Evolutionary conservation across 768 basidiomycete genomes (phyloP).

Genomic region (Tricholoma flavovirens): DNA sequence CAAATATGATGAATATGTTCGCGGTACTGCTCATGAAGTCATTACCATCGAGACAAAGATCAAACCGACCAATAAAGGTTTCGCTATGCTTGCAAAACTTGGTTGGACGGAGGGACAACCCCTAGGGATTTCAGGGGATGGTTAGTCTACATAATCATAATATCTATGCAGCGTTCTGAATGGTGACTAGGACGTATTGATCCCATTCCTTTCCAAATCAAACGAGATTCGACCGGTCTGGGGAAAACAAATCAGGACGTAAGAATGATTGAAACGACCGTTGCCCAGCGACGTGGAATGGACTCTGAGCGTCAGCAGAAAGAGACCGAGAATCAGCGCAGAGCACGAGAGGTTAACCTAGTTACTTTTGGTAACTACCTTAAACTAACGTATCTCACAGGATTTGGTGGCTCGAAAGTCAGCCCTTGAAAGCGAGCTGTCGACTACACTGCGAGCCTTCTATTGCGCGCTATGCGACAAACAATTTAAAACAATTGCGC

Average conservation of each 20-base stretch:
- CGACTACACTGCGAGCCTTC: conserved; percentile 62
- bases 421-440: conserved; percentile 65
- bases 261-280: conserved; percentile 79
- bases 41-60: conserved; percentile 81
- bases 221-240: conserved; percentile 71
- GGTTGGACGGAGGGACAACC: conserved; percentile 81
- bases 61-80: conserved; percentile 74
- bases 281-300: conserved; percentile 71
- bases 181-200: conserved; percentile 62
- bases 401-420: conserved; percentile 57
- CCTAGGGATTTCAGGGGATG: conserved; percentile 70
- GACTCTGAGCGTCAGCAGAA: conserved; percentile 79
- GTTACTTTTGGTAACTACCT: background rate
- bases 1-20: conserved; percentile 64
- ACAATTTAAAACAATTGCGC: conserved; percentile 80
- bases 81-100: conserved; percentile 71
- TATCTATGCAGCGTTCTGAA: background rate
- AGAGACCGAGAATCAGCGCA: conserved; percentile 75
- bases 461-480: conserved; percentile 83
- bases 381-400: conserved; percentile 29
- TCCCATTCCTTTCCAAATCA: conserved; percentile 77
- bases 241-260: conserved; percentile 78
- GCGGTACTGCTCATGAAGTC: conserved; percentile 48
- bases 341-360: conserved; percentile 56
- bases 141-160: conserved; percentile 30